Conservation (phyloP, 192 early-diverging fungal species). For the Endogone sp. region DNA sequence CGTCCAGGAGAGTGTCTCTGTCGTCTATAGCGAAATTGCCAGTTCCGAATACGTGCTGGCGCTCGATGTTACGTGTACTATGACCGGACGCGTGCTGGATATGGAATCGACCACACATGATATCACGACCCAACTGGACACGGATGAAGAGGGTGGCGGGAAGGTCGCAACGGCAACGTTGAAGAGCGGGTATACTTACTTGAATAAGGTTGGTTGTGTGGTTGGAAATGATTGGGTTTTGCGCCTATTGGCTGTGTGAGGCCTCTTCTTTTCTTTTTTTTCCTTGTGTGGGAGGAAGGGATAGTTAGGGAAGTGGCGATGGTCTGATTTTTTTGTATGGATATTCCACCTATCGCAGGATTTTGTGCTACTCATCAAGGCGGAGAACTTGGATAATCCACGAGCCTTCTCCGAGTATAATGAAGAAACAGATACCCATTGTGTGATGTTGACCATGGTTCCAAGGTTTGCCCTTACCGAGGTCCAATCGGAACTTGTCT, state of each 20-base stretch:
- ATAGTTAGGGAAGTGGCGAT: no score
- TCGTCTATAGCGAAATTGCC: not conserved
- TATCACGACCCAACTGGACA: conserved; percentile 21
- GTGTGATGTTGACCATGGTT: conserved; percentile 18
- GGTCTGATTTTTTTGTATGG: conserved; percentile 7
- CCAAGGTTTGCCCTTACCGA: conserved; percentile 13
- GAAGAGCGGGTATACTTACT: not conserved
- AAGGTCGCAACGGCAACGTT: not conserved
- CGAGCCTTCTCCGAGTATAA: conserved; percentile 18
- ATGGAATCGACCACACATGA: conserved; percentile 46
- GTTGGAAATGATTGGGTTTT: not conserved
- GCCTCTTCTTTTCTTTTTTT: no score
- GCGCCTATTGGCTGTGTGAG: conserved; percentile 8
- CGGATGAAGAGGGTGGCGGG: conserved; percentile 2
- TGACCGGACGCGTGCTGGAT: conserved; percentile 23
- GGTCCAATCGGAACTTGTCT: conserved; percentile 30
- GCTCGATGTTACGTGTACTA: conserved; percentile 19
- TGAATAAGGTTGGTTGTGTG: not conserved
- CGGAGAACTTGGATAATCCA: conserved; percentile 8
- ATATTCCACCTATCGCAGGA: conserved; percentile 17
- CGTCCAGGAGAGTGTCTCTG: not conserved
- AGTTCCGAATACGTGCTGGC: conserved; percentile 1
- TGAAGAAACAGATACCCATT: conserved; percentile 2
- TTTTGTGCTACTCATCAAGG: conserved; percentile 13
- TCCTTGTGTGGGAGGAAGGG: no score